These are phyloP conservation scores for Boletellus ananiceps DNA, from an alignment of 768 basidiomycete genomes.

Conservation along the genomic window DNA sequence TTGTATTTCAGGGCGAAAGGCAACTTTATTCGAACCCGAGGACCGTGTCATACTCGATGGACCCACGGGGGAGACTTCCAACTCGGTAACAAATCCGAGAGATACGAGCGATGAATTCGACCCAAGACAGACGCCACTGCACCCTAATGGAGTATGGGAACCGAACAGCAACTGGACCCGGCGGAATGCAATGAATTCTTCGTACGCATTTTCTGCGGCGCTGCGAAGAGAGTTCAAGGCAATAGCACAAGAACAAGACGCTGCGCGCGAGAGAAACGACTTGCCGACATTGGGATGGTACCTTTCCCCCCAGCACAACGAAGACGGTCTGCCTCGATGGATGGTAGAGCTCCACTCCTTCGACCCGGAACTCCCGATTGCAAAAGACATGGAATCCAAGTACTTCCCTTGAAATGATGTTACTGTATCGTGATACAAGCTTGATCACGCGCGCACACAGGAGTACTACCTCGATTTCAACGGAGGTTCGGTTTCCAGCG, in stretches of 20 bases:
- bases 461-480: neutral
- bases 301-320: neutral
- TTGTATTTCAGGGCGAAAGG: slow-evolving; percentile 38
- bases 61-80: no score
- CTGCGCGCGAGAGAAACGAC: neutral
- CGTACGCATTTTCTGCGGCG: no score
- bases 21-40: slow-evolving; percentile 2
- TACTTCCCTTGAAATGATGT: neutral
- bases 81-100: no score
- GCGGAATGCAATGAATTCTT: neutral
- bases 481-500: neutral
- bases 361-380: neutral
- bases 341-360: neutral
- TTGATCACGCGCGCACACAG: neutral
- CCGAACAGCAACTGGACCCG: neutral
- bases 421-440: no score
- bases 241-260: no score
- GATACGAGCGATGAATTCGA: neutral
- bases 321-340: neutral
- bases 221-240: no score
- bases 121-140: neutral
- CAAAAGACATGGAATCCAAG: neutral
- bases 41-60: no score
- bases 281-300: neutral
- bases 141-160: neutral